Percentiles rank a stretch among this genome's conserved stretches.
Evolutionary conservation across 1,284 basidiomycete genomes (phyloP).

Genomic region (Leccinum subfulvum): DNA sequence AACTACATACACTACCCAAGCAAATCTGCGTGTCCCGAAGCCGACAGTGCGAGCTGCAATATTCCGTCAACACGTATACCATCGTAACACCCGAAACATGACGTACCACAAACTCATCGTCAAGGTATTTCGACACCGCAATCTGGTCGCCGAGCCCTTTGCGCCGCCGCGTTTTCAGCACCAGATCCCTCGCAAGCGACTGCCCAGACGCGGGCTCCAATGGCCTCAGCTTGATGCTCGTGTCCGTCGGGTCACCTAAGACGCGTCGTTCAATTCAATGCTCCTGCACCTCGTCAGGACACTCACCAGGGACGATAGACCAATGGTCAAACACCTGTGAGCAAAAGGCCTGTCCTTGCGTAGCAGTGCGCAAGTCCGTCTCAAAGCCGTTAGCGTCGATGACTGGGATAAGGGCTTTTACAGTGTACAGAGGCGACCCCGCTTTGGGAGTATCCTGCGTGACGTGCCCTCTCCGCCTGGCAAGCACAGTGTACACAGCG

Average conservation of each 20-base stretch:
- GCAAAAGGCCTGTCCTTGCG: slow-evolving; percentile 97
- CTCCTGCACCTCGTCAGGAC: slow-evolving; percentile 13
- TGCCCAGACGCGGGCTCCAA: slow-evolving; percentile 97
- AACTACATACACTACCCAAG: slow-evolving; percentile 50
- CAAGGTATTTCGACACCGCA: slow-evolving; percentile 90
- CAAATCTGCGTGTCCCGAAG: slow-evolving; percentile 87
- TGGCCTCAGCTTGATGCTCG: slow-evolving; percentile 90
- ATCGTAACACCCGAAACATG: slow-evolving; percentile 12
- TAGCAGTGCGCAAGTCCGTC: slow-evolving; percentile 95
- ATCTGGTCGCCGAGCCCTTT: slow-evolving; percentile 95
- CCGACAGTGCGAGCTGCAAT: slow-evolving; percentile 77
- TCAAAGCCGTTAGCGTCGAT: slow-evolving; percentile 99
- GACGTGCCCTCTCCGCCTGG: slow-evolving; percentile 94
- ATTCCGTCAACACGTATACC: slow-evolving; percentile 11
- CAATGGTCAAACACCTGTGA: slow-evolving; percentile 97
- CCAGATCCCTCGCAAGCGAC: slow-evolving; percentile 87
- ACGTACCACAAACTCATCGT: slow-evolving; percentile 89
- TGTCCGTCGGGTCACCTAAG: slow-evolving; percentile 92
- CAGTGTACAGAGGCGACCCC: slow-evolving; percentile 94
- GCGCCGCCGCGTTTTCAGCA: slow-evolving; percentile 92
- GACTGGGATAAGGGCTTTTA: slow-evolving; percentile 96
- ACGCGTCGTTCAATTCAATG: background rate
- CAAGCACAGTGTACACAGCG: slow-evolving; percentile 95
- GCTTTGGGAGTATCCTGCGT: slow-evolving; percentile 97
- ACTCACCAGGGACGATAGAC: slow-evolving; percentile 91